These are phyloP conservation scores for Mycena alexandri DNA, from an alignment of 768 basidiomycete species.

Conservation along the genomic window DNA sequence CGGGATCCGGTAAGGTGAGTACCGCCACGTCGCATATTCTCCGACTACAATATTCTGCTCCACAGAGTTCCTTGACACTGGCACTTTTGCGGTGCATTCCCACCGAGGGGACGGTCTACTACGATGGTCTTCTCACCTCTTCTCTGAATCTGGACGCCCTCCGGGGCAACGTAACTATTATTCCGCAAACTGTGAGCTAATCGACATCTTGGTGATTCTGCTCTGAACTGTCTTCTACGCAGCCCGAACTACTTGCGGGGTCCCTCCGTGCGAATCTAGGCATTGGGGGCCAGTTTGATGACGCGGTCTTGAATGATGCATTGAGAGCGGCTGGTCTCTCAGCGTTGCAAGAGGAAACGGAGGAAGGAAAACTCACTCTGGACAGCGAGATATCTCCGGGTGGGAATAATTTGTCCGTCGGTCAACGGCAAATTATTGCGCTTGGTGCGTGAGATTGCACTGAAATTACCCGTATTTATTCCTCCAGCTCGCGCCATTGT, in stretches of 20 bases:
- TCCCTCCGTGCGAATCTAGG: constrained; percentile 60
- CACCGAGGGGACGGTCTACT: constrained; percentile 67
- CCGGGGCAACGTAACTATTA: constrained; percentile 71
- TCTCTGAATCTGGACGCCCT: constrained; percentile 67
- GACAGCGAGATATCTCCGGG: constrained; percentile 60
- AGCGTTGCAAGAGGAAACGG: constrained; percentile 12
- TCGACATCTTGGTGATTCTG: too few relatives aligned
- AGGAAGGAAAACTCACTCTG: constrained; percentile 43
- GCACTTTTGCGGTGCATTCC: constrained; percentile 69
- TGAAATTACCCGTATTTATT: too few relatives aligned
- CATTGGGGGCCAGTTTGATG: constrained; percentile 58
- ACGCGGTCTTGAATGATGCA: constrained; percentile 50
- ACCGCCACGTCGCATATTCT: neutral
- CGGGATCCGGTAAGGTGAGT: constrained; percentile 59
- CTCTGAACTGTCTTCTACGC: neutral
- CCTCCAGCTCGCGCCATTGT: constrained; percentile 59
- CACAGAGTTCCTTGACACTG: constrained; percentile 66
- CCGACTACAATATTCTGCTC: neutral
- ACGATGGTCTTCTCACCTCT: constrained; percentile 64
- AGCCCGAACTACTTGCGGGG: constrained; percentile 55
- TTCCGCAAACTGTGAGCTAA: constrained; percentile 60
- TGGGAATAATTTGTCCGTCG: constrained; percentile 56
- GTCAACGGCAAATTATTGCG: constrained; percentile 53
- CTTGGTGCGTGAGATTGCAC: constrained; percentile 38
- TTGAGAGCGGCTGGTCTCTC: constrained; percentile 50